These are phyloP conservation scores for Neonectria magnoliae DNA, from an alignment of 2,329 filamentous ascomycete species.

Conservation along the genomic window DNA sequence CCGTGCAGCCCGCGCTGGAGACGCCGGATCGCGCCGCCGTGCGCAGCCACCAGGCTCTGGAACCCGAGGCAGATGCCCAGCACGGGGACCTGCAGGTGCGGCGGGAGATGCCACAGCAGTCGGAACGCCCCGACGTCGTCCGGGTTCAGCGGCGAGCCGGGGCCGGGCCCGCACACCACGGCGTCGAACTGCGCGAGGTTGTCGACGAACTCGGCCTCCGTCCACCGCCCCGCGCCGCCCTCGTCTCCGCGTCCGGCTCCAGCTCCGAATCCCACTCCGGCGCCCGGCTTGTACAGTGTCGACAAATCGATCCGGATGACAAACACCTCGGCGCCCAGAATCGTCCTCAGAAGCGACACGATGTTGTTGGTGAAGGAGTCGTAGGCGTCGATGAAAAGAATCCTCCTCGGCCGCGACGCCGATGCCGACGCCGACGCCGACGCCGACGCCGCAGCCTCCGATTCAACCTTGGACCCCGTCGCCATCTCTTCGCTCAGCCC, in stretches of 20 bases:
- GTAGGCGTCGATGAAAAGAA: constrained; percentile 94
- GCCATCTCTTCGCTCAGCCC: constrained; percentile 29
- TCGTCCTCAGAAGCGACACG: constrained; percentile 78
- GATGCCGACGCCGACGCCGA: constrained; percentile 7
- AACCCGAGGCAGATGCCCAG: constrained; percentile 92
- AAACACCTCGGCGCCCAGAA: constrained; percentile 72
- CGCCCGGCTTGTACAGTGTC: constrained; percentile 58
- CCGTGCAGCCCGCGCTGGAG: constrained; percentile 83
- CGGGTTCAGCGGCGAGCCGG: constrained; percentile 77
- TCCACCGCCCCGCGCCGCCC: constrained; percentile 46
- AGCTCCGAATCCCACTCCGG: constrained; percentile 1
- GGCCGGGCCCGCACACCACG: constrained; percentile 89
- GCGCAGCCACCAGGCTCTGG: constrained; percentile 78
- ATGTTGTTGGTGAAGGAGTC: constrained; percentile 99
- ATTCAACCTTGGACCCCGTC: constrained; percentile 30
- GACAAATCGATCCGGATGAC: constrained; percentile 51
- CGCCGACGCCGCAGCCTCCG: constrained; percentile 21
- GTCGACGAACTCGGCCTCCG: constrained; percentile 52
- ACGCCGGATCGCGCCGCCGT: constrained; percentile 73
- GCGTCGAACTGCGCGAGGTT: constrained; percentile 75
- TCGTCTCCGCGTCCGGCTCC: constrained; percentile 8
- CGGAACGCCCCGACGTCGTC: constrained; percentile 86
- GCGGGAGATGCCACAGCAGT: constrained; percentile 75
- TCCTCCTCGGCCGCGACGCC: constrained; percentile 49
- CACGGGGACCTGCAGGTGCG: constrained; percentile 73